Evolutionary conservation across 2,329 filamentous ascomycete species (phyloP), one percentile per base, ranked within the genome.

Genomic region (Nigrospora oryzae): DNA sequence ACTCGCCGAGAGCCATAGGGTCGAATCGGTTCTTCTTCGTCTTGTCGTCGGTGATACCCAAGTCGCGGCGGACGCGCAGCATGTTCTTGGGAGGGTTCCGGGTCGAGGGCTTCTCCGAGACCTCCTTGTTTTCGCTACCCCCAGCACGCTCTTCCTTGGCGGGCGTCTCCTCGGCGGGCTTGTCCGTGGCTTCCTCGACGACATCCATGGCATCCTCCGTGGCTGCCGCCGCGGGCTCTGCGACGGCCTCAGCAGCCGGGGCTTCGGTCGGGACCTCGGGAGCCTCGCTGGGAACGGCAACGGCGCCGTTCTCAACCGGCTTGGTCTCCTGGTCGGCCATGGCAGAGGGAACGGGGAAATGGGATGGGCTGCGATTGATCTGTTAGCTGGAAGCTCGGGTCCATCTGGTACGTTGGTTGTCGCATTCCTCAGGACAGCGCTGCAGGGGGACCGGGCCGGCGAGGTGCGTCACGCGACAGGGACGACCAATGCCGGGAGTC

Each of bases 11-110:
- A 33, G 71, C 64, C 40, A 80, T 81, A 41, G 86, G 75, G 57
- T 89, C 83, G 46, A 83, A 87, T 65, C 86, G 88, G 64, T 74
- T 73, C 54, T 84, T 84, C 54, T 79, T 78, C 52, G 62, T 56
- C 48, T 58, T 59, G 52, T 69, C 61, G 32, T 67, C 56, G 51
- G 48, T 70, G 60, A 46, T 63, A 40, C 13, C 12, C 16, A 23
- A 61, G 52, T 61, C 58, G 50, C 63, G 32, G 62, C 70, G 45
- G 63, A 75, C 68, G 69, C 52, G 71, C 46, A 74, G 62, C 45
- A 74, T 66, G 14, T 53, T 53, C 46, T 53, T 42, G n/a, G 58
- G 56, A 15, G 52, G 52, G 37, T 50, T 48, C 23, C 46, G 45
- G 36, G 51, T 52, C 11, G 46, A 42, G 17, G 40, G 35, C 30